Conservation (phyloP, 306 rosid species). For the Heteromeles arbutifolia region DNA sequence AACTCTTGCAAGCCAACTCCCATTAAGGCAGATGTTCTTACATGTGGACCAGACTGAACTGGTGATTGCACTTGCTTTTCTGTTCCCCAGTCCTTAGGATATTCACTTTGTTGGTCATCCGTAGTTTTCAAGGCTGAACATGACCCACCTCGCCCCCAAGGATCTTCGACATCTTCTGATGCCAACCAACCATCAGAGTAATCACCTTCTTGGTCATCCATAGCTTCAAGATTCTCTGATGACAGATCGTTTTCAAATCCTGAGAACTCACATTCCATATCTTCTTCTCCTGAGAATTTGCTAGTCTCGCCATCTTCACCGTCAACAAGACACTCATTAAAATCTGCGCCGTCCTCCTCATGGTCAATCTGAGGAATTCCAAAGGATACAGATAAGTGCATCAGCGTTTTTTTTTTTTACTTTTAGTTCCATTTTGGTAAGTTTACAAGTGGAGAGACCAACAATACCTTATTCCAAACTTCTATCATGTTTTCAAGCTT, state of each 20-base stretch:
- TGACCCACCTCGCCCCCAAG: slow-evolving; percentile 26
- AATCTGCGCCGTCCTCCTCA: slow-evolving; percentile 40
- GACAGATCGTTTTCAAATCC: slow-evolving; percentile 25
- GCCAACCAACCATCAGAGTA: slow-evolving; percentile 55
- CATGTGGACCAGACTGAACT: slow-evolving; percentile 47
- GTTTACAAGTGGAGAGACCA: not conserved
- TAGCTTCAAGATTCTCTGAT: slow-evolving; percentile 13
- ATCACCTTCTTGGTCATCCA: slow-evolving; percentile 39
- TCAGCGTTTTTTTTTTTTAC: not conserved
- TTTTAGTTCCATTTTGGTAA: not conserved
- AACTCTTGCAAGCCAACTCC: slow-evolving; percentile 85
- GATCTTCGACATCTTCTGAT: slow-evolving; percentile 33
- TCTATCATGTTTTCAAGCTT: slow-evolving; percentile 87
- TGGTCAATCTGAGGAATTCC: slow-evolving; percentile 58
- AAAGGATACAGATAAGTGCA: not conserved
- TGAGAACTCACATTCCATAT: not conserved
- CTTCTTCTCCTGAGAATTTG: slow-evolving; percentile 21
- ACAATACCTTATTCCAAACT: slow-evolving; percentile 91
- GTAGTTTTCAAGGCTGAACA: slow-evolving; percentile 8
- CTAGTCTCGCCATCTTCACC: slow-evolving; percentile 29
- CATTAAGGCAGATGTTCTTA: slow-evolving; percentile 62
- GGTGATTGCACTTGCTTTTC: slow-evolving; percentile 14
- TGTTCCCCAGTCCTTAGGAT: slow-evolving; percentile 8
- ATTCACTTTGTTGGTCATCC: slow-evolving; percentile 23
- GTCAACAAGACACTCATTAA: slow-evolving; percentile 31